phyloP scores from a whole-genome alignment of 2,329 filamentous ascomycete genomes.

The Cercospora zeae-maydis region DNA sequence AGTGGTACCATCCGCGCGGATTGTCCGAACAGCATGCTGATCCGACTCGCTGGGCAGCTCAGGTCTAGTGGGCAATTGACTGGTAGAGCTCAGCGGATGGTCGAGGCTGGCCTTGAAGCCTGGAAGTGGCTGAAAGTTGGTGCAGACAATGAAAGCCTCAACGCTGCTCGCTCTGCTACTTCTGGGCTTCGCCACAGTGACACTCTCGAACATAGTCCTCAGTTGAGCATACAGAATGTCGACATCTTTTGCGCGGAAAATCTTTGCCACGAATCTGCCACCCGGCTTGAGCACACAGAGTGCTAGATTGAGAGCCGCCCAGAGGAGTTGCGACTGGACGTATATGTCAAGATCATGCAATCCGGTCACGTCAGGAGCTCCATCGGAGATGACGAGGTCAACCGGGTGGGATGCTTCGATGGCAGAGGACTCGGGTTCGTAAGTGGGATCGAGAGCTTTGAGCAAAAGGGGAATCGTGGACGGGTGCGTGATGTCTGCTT shows the following conservation, averaged over 20 bases:
- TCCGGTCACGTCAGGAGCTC: slow-evolving; percentile 92
- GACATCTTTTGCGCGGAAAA: slow-evolving; percentile 92
- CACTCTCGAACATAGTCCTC: slow-evolving; percentile 81
- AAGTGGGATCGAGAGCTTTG: slow-evolving; percentile 72
- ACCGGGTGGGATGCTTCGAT: slow-evolving; percentile 66
- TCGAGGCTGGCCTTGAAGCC: slow-evolving; percentile 74
- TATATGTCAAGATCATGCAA: slow-evolving; percentile 98
- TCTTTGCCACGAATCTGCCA: slow-evolving; percentile 96
- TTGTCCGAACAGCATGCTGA: slow-evolving; percentile 26
- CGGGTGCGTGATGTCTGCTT: slow-evolving; percentile 95
- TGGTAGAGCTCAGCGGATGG: slow-evolving; percentile 62
- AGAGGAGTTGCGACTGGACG: slow-evolving; percentile 91
- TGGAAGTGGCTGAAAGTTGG: slow-evolving; percentile 76
- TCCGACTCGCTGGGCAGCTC: not conserved
- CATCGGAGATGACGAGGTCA: slow-evolving; percentile 91
- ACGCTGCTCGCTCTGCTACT: slow-evolving; percentile 95
- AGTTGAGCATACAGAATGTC: slow-evolving; percentile 92
- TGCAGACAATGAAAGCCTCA: slow-evolving; percentile 93
- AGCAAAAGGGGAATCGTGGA: slow-evolving; percentile 88
- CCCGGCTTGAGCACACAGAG: slow-evolving; percentile 88
- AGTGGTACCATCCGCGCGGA: slow-evolving; percentile 47
- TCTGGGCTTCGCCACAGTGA: slow-evolving; percentile 88
- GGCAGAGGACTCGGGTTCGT: slow-evolving; percentile 36
- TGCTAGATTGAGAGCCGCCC: slow-evolving; percentile 87
- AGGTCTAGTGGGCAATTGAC: not conserved